Evolutionary conservation across 2,329 filamentous ascomycete species (phyloP), one percentile per base, ranked within the genome.

Genomic region (Cyclaneusma minus): DNA sequence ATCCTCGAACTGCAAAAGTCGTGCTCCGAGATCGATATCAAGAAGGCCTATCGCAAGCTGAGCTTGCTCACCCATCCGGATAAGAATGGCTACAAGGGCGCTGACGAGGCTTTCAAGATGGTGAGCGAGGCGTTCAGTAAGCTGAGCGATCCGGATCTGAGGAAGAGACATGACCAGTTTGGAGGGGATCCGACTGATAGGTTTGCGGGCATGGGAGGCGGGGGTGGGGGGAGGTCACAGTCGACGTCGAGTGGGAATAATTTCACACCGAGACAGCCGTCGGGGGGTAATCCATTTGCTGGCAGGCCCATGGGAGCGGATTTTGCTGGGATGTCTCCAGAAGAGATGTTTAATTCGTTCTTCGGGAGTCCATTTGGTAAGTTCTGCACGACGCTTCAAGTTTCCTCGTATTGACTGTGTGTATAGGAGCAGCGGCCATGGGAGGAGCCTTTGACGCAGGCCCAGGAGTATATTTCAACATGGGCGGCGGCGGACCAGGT

Each of bases 71-170:
- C 89, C 32, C 89, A 98, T 61, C 89, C 89, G 36, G 89, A 98
- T 62, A 98, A 98, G 62, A 98, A 98, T 63, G 85, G 85, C 26
- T 85, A 94, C 50, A 76, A 87, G 19, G 73, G 91, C 33, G 87
- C 89, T 29, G 89, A 94, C 50, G 89, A 98, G 58, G 89, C 89
- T 16, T 98, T 98, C 60, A 98, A 98, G 62, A 80, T 94, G 80
- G 84, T 98, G 13, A 80, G 82, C 44, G 68, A 83, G 42, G 89
- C 89, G 10, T 98, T 98, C 50, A 80, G 91, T 41, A 72, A 95
- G 27, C 61, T 98, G 25, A 87, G 83, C 34, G 89, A 98, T 50
- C 68, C 83, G 45, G 87, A 95, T 37, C 95, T 95, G 69, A 78
- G 83, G 47, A 64, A 77, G 10, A 83, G 80, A 51, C 98, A 66